Evolutionary conservation across 257 asterid genomes (phyloP).

Genomic region (Ligustrum vulgare): DNA sequence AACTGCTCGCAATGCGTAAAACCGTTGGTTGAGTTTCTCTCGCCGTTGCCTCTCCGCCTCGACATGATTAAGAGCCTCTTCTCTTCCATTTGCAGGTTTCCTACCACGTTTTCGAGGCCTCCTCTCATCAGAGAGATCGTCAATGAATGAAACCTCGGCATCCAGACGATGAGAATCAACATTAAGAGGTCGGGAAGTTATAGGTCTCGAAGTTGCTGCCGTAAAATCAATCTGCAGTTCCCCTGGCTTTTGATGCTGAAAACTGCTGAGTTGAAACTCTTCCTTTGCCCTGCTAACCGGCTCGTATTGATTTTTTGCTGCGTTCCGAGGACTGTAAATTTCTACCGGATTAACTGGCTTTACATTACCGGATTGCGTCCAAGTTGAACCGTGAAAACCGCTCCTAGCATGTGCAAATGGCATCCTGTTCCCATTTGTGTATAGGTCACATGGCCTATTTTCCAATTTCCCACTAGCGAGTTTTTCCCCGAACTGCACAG

Average conservation of each 20-base stretch:
- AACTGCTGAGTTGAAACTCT: constrained; percentile 33
- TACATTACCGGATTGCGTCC: constrained; percentile 47
- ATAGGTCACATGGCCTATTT: constrained; percentile 31
- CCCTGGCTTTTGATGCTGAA: constrained; percentile 52
- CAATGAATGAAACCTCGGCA: constrained; percentile 56
- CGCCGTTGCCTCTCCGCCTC: constrained; percentile 93
- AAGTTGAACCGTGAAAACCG: constrained; percentile 39
- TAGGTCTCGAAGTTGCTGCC: constrained; percentile 52
- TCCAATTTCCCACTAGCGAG: constrained; percentile 39
- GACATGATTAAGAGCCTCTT: constrained; percentile 87
- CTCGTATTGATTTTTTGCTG: constrained; percentile 35
- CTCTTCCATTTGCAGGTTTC: constrained; percentile 90
- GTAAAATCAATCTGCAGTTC: constrained; percentile 73
- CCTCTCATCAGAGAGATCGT: constrained; percentile 54
- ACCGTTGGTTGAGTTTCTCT: constrained; percentile 88
- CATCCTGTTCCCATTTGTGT: constrained; percentile 34
- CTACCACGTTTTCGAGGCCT: constrained; percentile 89
- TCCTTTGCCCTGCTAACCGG: constrained; percentile 38
- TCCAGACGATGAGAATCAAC: constrained; percentile 70
- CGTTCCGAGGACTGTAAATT: constrained; percentile 37
- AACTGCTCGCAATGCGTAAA: constrained; percentile 83
- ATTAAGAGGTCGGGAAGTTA: constrained; percentile 33
- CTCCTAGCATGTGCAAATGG: constrained; percentile 42
- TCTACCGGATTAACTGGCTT: constrained; percentile 39
- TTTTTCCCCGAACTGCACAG: constrained; percentile 38